These are phyloP conservation scores for Whalleya microplaca DNA, from an alignment of 2,329 filamentous ascomycete genomes.

Conservation along the genomic window DNA sequence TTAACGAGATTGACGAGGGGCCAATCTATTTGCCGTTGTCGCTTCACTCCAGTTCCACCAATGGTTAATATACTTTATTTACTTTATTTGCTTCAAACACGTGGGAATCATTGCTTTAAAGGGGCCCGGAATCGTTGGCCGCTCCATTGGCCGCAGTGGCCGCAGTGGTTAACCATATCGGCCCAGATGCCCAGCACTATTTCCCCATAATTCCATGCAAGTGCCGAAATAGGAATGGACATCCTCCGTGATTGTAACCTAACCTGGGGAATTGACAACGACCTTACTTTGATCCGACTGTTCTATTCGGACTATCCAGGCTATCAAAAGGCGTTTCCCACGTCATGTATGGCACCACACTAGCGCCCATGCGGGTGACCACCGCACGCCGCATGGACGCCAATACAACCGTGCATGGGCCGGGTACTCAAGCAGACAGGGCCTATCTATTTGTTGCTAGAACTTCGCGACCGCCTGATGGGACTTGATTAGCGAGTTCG, in stretches of 20 bases:
- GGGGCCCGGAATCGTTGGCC: constrained; percentile 11
- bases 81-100: constrained; percentile 2
- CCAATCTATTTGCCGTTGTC: background rate
- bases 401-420: constrained; percentile 9
- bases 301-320: too few relatives aligned
- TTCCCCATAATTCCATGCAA: constrained; percentile 28
- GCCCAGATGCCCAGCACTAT: constrained; percentile 16
- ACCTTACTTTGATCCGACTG: background rate
- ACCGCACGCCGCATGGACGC: background rate
- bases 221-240: constrained; percentile 14
- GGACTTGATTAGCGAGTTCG: background rate
- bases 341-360: too few relatives aligned
- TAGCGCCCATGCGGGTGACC: constrained; percentile 13
- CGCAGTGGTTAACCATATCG: constrained; percentile 8
- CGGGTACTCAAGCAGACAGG: background rate
- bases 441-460: background rate
- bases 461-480: background rate
- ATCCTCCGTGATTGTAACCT: constrained; percentile 5
- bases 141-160: constrained; percentile 7
- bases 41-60: background rate
- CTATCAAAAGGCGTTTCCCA: background rate
- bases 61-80: background rate
- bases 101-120: constrained; percentile 21
- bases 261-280: background rate
- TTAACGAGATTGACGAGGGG: background rate